Percentiles rank a stretch among this genome's conserved stretches.
These are phyloP conservation scores for Furcasterigmium sp. DNA, from an alignment of 2,329 filamentous ascomycete species.

Conservation along the genomic window DNA sequence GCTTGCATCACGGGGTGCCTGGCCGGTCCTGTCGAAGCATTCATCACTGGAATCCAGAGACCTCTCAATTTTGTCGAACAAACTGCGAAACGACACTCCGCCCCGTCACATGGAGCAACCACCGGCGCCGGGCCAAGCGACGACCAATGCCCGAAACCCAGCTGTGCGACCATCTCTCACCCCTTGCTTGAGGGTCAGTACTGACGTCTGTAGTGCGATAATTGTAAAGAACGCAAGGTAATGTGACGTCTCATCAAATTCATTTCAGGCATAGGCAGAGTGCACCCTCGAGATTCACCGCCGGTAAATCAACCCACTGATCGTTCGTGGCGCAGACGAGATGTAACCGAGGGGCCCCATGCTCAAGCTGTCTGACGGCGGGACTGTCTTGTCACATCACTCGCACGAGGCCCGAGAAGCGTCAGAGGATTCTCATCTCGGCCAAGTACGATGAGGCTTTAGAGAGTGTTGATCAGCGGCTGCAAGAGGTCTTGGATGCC, in stretches of 20 bases:
- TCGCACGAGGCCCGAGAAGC: constrained; percentile 17
- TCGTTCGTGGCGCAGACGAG: constrained; percentile 16
- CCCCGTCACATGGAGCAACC: too few relatives aligned
- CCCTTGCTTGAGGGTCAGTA: too few relatives aligned
- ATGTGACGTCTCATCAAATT: neutral
- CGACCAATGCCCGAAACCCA: too few relatives aligned
- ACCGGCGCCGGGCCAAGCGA: too few relatives aligned
- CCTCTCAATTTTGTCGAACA: too few relatives aligned
- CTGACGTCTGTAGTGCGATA: neutral
- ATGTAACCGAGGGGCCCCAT: constrained; percentile 21
- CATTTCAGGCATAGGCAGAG: too few relatives aligned
- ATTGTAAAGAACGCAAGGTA: neutral
- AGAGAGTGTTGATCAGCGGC: constrained; percentile 19
- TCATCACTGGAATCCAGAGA: too few relatives aligned
- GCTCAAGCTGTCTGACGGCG: constrained; percentile 21
- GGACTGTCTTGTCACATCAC: constrained; percentile 19
- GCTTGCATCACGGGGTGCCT: too few relatives aligned
- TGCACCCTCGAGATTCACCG: too few relatives aligned
- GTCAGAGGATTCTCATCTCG: constrained; percentile 23
- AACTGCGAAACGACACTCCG: too few relatives aligned
- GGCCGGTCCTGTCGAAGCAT: too few relatives aligned
- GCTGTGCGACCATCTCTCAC: too few relatives aligned
- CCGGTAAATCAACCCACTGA: neutral
- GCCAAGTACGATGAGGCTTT: constrained; percentile 22
- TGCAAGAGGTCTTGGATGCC: constrained; percentile 19